phyloP scores from a whole-genome alignment of 768 basidiomycete genomes.

The Leccinum variicolor region DNA sequence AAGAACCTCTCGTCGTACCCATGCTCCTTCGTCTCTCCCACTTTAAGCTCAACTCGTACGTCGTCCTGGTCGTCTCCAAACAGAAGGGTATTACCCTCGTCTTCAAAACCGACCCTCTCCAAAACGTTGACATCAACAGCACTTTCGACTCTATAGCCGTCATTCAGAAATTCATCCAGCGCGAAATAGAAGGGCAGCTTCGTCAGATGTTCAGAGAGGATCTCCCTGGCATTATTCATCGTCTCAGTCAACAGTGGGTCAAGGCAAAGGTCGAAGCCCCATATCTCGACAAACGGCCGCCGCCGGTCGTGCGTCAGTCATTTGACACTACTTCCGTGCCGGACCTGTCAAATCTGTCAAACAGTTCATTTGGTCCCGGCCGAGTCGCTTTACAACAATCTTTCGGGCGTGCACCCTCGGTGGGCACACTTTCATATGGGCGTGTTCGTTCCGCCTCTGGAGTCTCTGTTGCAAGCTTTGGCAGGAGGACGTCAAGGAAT shows the following conservation, averaged over 20 bases:
- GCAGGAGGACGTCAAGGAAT: conserved; percentile 24
- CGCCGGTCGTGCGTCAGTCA: conserved; percentile 29
- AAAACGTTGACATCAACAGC: conserved; percentile 95
- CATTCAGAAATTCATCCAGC: conserved; percentile 96
- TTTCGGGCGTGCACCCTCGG: conserved; percentile 23
- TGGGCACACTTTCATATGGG: conserved; percentile 13
- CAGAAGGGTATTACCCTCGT: conserved; percentile 98
- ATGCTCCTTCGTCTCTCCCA: conserved; percentile 98
- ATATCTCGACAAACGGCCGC: conserved; percentile 60
- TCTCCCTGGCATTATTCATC: conserved; percentile 93
- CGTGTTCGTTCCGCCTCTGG: conserved; percentile 42
- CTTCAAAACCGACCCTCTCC: conserved; percentile 98
- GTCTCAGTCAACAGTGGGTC: conserved; percentile 94
- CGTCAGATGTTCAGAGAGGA: conserved; percentile 99
- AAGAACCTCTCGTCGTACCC: conserved; percentile 92
- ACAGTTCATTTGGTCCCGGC: conserved; percentile 12
- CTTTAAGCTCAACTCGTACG: conserved; percentile 90
- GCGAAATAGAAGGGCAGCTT: conserved; percentile 94
- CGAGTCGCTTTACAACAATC: conserved; percentile 20
- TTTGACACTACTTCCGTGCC: conserved; percentile 43
- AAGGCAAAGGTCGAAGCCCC: conserved; percentile 93
- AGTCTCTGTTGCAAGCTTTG: conserved; percentile 35
- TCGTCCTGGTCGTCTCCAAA: conserved; percentile 95
- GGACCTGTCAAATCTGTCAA: conserved; percentile 30
- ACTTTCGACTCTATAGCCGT: conserved; percentile 98